These are phyloP conservation scores for Nitzschia putrida DNA, from an alignment of 108 stramenopile species.

Conservation along the genomic window DNA sequence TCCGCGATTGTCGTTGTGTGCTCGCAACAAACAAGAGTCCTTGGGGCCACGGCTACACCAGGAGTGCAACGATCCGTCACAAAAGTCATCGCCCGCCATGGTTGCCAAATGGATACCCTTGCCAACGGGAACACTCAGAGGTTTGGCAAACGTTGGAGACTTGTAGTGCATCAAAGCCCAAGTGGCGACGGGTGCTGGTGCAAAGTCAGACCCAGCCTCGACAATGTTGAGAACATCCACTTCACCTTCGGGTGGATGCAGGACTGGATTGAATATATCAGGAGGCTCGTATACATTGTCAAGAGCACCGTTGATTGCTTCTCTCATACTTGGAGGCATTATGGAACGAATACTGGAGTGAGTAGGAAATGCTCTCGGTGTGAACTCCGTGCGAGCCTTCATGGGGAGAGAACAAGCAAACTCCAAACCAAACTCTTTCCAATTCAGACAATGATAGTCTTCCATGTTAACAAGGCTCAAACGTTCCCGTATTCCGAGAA, in stretches of 20 bases:
- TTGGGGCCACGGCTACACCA: conserved; percentile 46
- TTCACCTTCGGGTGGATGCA: conserved; percentile 51
- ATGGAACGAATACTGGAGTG: conserved; percentile 54
- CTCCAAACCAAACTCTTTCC: conserved; percentile 33
- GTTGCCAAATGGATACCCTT: conserved; percentile 26
- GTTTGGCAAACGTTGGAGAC: conserved; percentile 25
- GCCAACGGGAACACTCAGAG: conserved; percentile 24
- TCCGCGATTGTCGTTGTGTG: conserved; percentile 61
- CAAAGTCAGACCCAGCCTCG: conserved; percentile 33
- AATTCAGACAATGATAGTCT: conserved; percentile 37
- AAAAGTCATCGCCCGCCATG: conserved; percentile 46
- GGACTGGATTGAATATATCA: conserved; percentile 46
- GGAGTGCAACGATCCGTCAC: conserved; percentile 62
- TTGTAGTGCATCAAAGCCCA: conserved; percentile 9
- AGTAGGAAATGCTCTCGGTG: conserved; percentile 59
- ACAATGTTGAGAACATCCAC: conserved; percentile 68
- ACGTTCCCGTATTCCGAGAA: conserved; percentile 29
- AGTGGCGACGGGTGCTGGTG: conserved; percentile 3
- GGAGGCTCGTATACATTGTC: conserved; percentile 52
- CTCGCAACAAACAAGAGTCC: conserved; percentile 53
- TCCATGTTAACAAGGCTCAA: conserved; percentile 1
- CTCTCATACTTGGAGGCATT: conserved; percentile 25
- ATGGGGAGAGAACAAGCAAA: conserved; percentile 48
- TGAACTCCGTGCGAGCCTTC: conserved; percentile 62
- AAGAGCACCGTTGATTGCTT: neutral